These are phyloP conservation scores for Cercospora sojina DNA, from an alignment of 2,329 filamentous ascomycete species.

Conservation along the genomic window DNA sequence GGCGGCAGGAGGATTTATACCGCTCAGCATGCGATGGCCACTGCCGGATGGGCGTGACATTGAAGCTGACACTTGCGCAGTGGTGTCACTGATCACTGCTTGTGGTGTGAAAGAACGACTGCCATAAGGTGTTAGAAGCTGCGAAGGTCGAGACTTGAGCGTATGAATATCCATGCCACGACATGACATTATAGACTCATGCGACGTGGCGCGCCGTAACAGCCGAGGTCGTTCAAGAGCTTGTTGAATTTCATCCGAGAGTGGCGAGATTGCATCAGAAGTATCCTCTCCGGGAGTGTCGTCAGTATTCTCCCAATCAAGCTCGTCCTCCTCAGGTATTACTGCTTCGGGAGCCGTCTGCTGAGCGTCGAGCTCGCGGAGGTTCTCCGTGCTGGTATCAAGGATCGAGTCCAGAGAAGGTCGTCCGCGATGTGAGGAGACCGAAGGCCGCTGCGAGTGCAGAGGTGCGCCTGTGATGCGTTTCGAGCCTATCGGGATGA, in stretches of 20 bases:
- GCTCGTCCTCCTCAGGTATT: slow-evolving; percentile 36
- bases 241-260: slow-evolving; percentile 31
- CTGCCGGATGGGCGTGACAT: slow-evolving; percentile 43
- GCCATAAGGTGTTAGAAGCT: slow-evolving; percentile 62
- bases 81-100: slow-evolving; percentile 42
- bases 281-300: slow-evolving; percentile 16
- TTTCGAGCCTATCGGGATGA: slow-evolving; percentile 61
- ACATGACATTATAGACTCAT: slow-evolving; percentile 86
- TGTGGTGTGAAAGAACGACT: slow-evolving; percentile 49
- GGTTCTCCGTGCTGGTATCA: slow-evolving; percentile 35
- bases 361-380: slow-evolving; percentile 27
- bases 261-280: slow-evolving; percentile 24
- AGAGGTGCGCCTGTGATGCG: slow-evolving; percentile 51
- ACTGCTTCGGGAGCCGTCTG: slow-evolving; percentile 23
- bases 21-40: slow-evolving; percentile 35
- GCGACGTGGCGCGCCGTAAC: slow-evolving; percentile 68
- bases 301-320: slow-evolving; percentile 31
- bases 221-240: slow-evolving; percentile 39
- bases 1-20: slow-evolving; percentile 31
- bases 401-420: slow-evolving; percentile 35
- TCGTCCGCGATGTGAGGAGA: slow-evolving; percentile 23
- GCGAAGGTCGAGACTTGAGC: slow-evolving; percentile 70
- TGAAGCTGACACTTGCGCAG: slow-evolving; percentile 37
- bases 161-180: slow-evolving; percentile 82
- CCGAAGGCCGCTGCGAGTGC: slow-evolving; percentile 25